Evolutionary conservation across 2,329 filamentous ascomycete genomes (phyloP), one percentile per base, ranked within the genome.

Genomic region (Parastagonospora nodorum): DNA sequence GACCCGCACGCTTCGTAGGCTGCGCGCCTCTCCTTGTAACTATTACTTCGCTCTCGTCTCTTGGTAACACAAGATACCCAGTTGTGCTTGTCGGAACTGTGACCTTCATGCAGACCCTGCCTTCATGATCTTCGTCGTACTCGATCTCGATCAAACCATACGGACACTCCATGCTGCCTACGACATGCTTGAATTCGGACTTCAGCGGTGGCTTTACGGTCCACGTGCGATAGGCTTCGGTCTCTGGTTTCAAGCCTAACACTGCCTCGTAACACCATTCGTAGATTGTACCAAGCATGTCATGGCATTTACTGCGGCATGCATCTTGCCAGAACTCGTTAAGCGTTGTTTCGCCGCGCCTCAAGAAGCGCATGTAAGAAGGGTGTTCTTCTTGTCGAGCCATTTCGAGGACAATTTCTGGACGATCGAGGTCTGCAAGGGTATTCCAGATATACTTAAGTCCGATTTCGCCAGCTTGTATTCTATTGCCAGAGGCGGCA

Each of bases 221-320:
- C 61, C 74, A 79, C 1, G 69, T 73, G 32, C 66, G 67, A 50
- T 78, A 80, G 4, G 73, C 76, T 27, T 76, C 68, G 0, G 61
- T 68, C 27, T 70, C 61, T 0, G 71, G 67, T 52, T 69, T 74
- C 2, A 78, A 54, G 0, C 75, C 77, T 14, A 79, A 48, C 2
- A 75, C 73, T 0, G 71, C 72, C 24, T 68, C 68, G 40, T 80
- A 80, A 45, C 78, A 77, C 77, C 77, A 80, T 55, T 79, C 77
- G 37, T 79, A 78, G 29, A 79, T 78, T 0, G 75, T 78, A 0
- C 77, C 77, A 6, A 80, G 66, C 76, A 80, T 78, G 55, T 80
- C 77, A 54, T 80, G 77, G 40, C 77, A 77, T 55, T 78, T 78
- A 12, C 68, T 73, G 15, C 75, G 66, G 58, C 75, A 78, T 8